These are phyloP conservation scores for Saprolegnia parasitica DNA, from an alignment of 352 stramenopile species.

Conservation along the genomic window DNA sequence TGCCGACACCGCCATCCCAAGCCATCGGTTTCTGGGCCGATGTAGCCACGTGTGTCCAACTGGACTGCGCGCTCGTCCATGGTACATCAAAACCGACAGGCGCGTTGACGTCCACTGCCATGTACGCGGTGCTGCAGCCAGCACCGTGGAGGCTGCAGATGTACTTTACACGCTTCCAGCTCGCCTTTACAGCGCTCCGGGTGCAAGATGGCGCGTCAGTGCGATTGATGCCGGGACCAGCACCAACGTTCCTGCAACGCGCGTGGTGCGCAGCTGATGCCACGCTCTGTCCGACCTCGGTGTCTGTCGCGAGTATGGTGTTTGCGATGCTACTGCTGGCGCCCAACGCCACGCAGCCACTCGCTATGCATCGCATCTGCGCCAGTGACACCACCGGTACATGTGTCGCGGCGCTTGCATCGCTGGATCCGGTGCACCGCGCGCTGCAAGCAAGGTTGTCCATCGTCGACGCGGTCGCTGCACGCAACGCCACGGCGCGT, in stretches of 20 bases:
- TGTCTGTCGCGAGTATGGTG: not conserved
- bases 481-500: not conserved
- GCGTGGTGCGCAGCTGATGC: no score
- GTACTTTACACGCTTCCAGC: not conserved
- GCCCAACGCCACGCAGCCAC: not conserved
- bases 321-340: not conserved
- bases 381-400: not conserved
- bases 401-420: no score
- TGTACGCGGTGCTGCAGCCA: no score
- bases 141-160: not conserved
- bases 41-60: not conserved
- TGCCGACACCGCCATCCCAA: not conserved
- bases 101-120: no score
- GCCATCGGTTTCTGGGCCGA: not conserved
- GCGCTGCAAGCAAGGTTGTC: no score
- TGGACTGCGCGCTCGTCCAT: not conserved
- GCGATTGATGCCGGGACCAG: no score
- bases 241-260: no score
- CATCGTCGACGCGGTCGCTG: not conserved
- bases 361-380: not conserved
- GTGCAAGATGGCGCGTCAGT: no score
- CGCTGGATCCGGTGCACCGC: no score
- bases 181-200: not conserved
- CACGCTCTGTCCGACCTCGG: no score
- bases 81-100: no score